Conservation (phyloP, 1,284 basidiomycete species). For the Phlebopus sp. region DNA sequence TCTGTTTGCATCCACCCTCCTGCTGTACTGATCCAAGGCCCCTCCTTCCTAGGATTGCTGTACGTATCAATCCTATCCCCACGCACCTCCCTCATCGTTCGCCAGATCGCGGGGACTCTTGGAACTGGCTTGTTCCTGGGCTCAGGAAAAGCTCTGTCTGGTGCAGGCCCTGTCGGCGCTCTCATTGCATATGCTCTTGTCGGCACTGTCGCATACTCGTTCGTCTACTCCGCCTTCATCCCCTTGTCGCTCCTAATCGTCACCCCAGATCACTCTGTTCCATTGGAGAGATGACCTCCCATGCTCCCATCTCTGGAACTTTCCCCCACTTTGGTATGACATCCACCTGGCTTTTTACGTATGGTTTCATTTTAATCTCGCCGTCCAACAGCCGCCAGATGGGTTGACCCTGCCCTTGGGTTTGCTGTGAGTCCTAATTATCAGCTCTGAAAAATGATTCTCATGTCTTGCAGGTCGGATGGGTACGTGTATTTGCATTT, state of each 20-base stretch:
- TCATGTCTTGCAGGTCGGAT: constrained; percentile 37
- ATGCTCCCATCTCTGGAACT: constrained; percentile 67
- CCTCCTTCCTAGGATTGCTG: constrained; percentile 47
- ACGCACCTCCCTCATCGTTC: neutral
- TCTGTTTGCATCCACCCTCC: neutral
- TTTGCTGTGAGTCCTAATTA: constrained; percentile 47
- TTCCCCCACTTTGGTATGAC: constrained; percentile 61
- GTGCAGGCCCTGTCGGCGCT: constrained; percentile 58
- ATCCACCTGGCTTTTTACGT: neutral
- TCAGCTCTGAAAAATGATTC: neutral
- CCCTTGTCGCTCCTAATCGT: neutral
- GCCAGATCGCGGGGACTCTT: constrained; percentile 66
- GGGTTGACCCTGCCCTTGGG: constrained; percentile 73
- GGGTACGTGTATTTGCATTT: constrained; percentile 33
- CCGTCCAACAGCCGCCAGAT: constrained; percentile 46
- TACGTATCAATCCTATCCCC: constrained; percentile 25
- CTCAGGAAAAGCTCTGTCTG: constrained; percentile 57
- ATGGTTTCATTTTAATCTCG: neutral
- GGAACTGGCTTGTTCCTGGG: constrained; percentile 81
- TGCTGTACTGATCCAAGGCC: constrained; percentile 1
- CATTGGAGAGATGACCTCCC: constrained; percentile 69
- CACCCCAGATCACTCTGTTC: constrained; percentile 52
- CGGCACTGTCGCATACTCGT: constrained; percentile 61
- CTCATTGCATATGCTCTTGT: constrained; percentile 59
- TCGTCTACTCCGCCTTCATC: constrained; percentile 21